Evolutionary conservation across 2,329 filamentous ascomycete genomes (phyloP).

Genomic region (Fusarium staphyleae): DNA sequence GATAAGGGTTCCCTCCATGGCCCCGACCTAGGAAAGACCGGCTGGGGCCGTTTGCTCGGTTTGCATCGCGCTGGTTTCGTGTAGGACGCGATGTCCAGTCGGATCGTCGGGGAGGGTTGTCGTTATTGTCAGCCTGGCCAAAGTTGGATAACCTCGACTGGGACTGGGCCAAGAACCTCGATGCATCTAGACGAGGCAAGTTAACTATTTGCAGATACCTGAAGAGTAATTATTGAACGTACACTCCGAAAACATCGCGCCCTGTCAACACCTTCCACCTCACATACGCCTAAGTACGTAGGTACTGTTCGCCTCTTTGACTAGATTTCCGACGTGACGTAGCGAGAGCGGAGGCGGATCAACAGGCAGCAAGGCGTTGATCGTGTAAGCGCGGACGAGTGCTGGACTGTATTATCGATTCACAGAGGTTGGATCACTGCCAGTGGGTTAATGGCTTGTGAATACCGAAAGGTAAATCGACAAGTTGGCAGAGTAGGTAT

Average conservation of each 20-base stretch:
- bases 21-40: slow-evolving; percentile 56
- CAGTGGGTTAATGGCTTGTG: slow-evolving; percentile 8
- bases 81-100: slow-evolving; percentile 49
- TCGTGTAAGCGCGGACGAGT: slow-evolving; percentile 29
- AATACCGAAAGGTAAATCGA: slow-evolving; percentile 10
- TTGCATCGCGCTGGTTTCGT: slow-evolving; percentile 44
- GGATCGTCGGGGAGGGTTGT: slow-evolving; percentile 37
- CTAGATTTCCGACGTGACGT: slow-evolving; percentile 34
- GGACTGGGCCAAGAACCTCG: slow-evolving; percentile 93
- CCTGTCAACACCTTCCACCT: slow-evolving; percentile 46
- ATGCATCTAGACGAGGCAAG: slow-evolving; percentile 74
- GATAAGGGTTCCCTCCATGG: slow-evolving; percentile 78
- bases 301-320: slow-evolving; percentile 17
- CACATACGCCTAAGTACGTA: slow-evolving; percentile 36
- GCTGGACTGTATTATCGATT: slow-evolving; percentile 11
- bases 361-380: slow-evolving; percentile 16
- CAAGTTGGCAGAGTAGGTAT: slow-evolving; percentile 13
- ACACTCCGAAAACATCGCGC: slow-evolving; percentile 78
- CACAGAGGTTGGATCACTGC: background rate
- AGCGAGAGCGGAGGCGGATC: slow-evolving; percentile 22
- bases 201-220: slow-evolving; percentile 16
- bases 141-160: slow-evolving; percentile 86
- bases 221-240: slow-evolving; percentile 50
- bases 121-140: slow-evolving; percentile 62
- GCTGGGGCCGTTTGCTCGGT: slow-evolving; percentile 42